Evolutionary conservation across 352 stramenopile genomes (phyloP), one percentile per base, ranked within the genome.

Genomic region (Plasmopara halstedii): DNA sequence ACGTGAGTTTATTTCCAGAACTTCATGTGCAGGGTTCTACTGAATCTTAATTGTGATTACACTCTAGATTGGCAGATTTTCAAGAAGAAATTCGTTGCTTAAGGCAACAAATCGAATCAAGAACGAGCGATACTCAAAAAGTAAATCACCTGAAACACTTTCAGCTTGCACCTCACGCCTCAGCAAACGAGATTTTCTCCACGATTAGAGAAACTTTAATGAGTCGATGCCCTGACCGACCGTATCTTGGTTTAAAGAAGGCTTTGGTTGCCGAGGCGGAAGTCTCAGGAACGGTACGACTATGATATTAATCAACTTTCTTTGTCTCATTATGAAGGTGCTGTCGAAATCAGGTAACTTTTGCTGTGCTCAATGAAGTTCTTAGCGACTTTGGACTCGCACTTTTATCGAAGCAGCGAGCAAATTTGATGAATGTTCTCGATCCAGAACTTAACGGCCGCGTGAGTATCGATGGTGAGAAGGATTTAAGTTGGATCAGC

Each of bases 171-270:
- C 44, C 29, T 0, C 61, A 77, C 6, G 73, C 75, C 0, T 83
- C 73, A 15, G 73, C 66, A 2, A 55, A 79, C 31, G 75, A 88
- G 19, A 74, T 90, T 20, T 46, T 88, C 0, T 74, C 71, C n/a
- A 54, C 62, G 0, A 90, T 90, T 58, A 80, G 77, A 19, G 67
- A 77, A 11, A 87, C 88, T 46, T 40, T 90, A 17, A 50, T 39
- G 6, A 62, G 41, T 39, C 60, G 79, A 17, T 91, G 70, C 20
- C 58, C 74, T 13, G 64, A 82, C 19, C 46, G 74, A 21, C 79
- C 79, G 3, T 91, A 88, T 44, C 86, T 88, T 29, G 76, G 79
- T 0, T 65, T 91, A 29, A 91, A 88, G 46, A 91, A 91, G 47
- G 73, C 79, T 14, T 53, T 91, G 21, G 76, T 72, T 26, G 60